Conservation (phyloP, 1,284 basidiomycete species). For the Sphagnurus paluster region DNA sequence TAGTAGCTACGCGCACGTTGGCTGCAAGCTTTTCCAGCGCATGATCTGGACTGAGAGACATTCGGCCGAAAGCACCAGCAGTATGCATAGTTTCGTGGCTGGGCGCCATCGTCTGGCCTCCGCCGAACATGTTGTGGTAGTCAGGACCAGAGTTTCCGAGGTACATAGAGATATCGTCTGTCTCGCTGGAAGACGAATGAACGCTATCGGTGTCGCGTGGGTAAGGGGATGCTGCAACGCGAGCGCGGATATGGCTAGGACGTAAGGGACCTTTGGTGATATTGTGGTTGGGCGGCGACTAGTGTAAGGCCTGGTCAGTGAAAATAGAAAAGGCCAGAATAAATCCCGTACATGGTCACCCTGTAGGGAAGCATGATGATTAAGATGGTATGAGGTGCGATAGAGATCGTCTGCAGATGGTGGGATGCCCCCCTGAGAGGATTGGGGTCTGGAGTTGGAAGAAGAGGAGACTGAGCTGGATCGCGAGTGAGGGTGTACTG, state of each 20-base stretch:
- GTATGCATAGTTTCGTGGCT: slow-evolving; percentile 67
- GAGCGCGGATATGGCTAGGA: slow-evolving; percentile 72
- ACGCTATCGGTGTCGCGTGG: slow-evolving; percentile 81
- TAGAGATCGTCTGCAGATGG: slow-evolving; percentile 66
- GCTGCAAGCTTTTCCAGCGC: slow-evolving; percentile 82
- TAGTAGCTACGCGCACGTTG: slow-evolving; percentile 83
- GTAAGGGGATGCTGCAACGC: slow-evolving; percentile 77
- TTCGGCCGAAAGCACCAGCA: slow-evolving; percentile 67
- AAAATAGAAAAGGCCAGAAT: slow-evolving; percentile 15
- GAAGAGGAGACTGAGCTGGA: slow-evolving; percentile 75
- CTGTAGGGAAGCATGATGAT: slow-evolving; percentile 34
- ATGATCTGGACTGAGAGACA: slow-evolving; percentile 73
- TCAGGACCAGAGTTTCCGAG: slow-evolving; percentile 55
- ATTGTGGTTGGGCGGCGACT: slow-evolving; percentile 73
- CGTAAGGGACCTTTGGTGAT: slow-evolving; percentile 70
- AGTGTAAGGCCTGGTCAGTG: slow-evolving; percentile 43
- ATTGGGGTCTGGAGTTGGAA: slow-evolving; percentile 71
- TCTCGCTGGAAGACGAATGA: slow-evolving; percentile 82
- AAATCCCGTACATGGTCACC: slow-evolving; percentile 42
- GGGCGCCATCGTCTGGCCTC: slow-evolving; percentile 49
- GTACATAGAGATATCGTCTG: slow-evolving; percentile 80
- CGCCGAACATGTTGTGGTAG: slow-evolving; percentile 60
- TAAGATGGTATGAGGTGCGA: slow-evolving; percentile 56
- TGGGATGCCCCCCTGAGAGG: slow-evolving; percentile 64
- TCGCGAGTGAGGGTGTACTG: slow-evolving; percentile 66